Evolutionary conservation across 2,329 filamentous ascomycete genomes (phyloP).

Genomic region (Cephalotrichum gorgonifer): DNA sequence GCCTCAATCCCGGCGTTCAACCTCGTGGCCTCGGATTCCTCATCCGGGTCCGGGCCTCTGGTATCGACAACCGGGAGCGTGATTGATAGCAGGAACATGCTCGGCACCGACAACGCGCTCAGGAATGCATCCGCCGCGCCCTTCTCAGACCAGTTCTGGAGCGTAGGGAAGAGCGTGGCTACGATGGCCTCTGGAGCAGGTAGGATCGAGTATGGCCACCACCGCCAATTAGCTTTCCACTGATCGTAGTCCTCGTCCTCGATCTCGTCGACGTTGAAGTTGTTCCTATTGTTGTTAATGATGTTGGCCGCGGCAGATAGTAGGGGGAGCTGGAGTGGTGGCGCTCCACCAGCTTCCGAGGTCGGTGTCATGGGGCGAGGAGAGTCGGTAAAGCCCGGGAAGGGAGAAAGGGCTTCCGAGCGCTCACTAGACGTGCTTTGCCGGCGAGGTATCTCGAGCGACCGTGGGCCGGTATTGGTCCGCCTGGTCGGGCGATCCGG

Average conservation of each 20-base stretch:
- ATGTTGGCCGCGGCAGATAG: neutral
- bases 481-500: neutral
- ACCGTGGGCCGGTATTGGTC: neutral
- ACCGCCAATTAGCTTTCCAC: constrained; percentile 26
- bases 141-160: constrained; percentile 74
- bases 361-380: constrained; percentile 17
- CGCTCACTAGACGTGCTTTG: constrained; percentile 29
- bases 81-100: constrained; percentile 79
- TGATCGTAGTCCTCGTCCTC: neutral
- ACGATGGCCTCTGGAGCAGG: constrained; percentile 63
- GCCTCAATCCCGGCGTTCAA: neutral
- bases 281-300: constrained; percentile 4
- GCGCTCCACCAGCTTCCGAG: neutral
- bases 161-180: constrained; percentile 74
- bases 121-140: constrained; percentile 74
- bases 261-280: neutral
- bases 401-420: constrained; percentile 48
- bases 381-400: constrained; percentile 58
- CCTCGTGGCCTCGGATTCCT: neutral
- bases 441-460: constrained; percentile 35
- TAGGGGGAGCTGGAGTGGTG: neutral
- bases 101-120: constrained; percentile 75
- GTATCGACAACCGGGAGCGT: constrained; percentile 86
- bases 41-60: neutral
- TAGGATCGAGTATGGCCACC: constrained; percentile 73